A percentile compares a stretch with the other conserved stretches of the same genome.
phyloP scores from a whole-genome alignment of 2,329 filamentous ascomycete genomes.

The Orbilia blumenaviensis region DNA sequence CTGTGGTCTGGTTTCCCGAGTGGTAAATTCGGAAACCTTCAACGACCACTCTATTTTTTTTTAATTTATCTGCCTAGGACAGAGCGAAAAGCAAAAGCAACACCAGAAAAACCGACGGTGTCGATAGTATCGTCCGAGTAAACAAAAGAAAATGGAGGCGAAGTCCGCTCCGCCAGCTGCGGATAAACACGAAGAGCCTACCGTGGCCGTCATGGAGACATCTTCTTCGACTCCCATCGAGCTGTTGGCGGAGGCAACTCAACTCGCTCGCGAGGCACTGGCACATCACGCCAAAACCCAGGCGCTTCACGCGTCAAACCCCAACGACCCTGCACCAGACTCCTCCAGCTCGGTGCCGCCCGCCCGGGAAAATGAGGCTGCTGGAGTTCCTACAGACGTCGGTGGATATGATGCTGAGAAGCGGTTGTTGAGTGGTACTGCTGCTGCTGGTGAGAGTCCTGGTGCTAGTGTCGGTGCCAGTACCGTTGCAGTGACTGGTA shows the following conservation, averaged over 20 bases:
- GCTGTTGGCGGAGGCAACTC: constrained; percentile 45
- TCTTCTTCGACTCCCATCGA: constrained; percentile 38
- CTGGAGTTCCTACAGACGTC: not conserved
- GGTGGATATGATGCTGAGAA: not conserved
- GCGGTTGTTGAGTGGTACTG: not conserved
- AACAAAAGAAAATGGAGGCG: constrained; percentile 25
- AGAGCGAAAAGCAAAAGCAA: not conserved
- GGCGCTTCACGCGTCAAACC: constrained; percentile 29
- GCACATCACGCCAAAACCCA: constrained; percentile 32
- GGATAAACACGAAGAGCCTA: constrained; percentile 2
- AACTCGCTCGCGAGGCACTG: constrained; percentile 53
- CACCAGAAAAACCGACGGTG: constrained; percentile 1
- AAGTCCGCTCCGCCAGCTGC: constrained; percentile 20
- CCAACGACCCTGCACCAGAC: constrained; percentile 7
- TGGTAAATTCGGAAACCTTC: not conserved
- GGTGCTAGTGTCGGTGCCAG: not conserved
- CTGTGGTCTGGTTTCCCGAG: not conserved
- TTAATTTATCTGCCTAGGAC: not conserved
- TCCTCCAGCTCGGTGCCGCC: not conserved
- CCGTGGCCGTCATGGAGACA: constrained; percentile 20
- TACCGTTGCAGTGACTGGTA: not conserved
- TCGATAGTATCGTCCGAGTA: not conserved
- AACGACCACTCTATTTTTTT: not conserved
- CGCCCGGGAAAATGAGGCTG: not conserved
- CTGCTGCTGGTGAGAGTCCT: not conserved